These are phyloP conservation scores for Graphiopsis chlorocephala DNA, from an alignment of 2,329 filamentous ascomycete species.

Conservation along the genomic window DNA sequence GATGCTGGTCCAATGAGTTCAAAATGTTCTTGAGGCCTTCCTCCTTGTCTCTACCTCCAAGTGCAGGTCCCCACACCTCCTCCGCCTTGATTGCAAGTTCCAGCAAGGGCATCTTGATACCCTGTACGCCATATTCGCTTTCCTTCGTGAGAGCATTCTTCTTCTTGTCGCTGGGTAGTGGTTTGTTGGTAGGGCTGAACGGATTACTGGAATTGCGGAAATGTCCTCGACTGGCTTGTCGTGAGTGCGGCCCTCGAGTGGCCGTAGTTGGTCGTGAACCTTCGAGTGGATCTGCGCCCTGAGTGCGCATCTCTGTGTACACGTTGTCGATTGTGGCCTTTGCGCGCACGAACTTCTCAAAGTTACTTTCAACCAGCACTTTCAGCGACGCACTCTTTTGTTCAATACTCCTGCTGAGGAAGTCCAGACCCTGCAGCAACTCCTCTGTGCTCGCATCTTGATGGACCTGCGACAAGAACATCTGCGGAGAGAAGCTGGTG, in stretches of 20 bases:
- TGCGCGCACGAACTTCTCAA: slow-evolving; percentile 94
- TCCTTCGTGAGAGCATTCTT: slow-evolving; percentile 93
- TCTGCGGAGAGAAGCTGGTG: slow-evolving; percentile 86
- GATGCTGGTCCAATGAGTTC: slow-evolving; percentile 72
- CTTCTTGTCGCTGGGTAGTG: slow-evolving; percentile 54
- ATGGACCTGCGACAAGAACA: slow-evolving; percentile 92
- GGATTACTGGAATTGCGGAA: slow-evolving; percentile 37
- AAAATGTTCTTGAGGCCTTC: slow-evolving; percentile 78
- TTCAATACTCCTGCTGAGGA: slow-evolving; percentile 87
- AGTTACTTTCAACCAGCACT: slow-evolving; percentile 94
- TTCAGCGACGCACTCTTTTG: slow-evolving; percentile 97
- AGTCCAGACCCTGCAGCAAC: slow-evolving; percentile 77
- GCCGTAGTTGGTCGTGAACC: slow-evolving; percentile 17
- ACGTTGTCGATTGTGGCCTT: slow-evolving; percentile 99
- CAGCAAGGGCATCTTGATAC: slow-evolving; percentile 82
- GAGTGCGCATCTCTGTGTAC: slow-evolving; percentile 86
- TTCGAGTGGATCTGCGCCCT: slow-evolving; percentile 57
- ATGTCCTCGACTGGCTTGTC: slow-evolving; percentile 59
- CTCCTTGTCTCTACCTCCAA: slow-evolving; percentile 88
- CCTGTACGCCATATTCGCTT: slow-evolving; percentile 83
- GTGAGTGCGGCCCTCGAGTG: slow-evolving; percentile 51
- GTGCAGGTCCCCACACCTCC: slow-evolving; percentile 92
- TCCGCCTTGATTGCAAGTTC: slow-evolving; percentile 93
- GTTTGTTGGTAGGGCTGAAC: slow-evolving; percentile 38
- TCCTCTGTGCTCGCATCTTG: slow-evolving; percentile 78